Percentiles rank a stretch among this genome's conserved stretches.
phyloP scores from a whole-genome alignment of 768 basidiomycete genomes.

The Suillus luteus region DNA sequence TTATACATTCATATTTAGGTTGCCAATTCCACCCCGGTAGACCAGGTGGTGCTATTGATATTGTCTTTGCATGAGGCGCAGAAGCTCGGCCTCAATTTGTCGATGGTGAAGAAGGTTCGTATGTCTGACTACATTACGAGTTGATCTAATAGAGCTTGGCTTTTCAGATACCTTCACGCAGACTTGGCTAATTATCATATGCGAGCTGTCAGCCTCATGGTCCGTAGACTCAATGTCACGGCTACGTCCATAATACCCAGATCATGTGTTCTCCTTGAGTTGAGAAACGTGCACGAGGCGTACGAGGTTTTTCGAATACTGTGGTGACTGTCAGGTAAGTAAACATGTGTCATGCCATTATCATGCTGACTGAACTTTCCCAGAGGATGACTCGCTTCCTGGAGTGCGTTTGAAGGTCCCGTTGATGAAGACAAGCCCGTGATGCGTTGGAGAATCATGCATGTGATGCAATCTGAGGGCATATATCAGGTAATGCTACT shows the following conservation, averaged over 20 bases:
- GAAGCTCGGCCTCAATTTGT: conserved; percentile 53
- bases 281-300: conserved; percentile 49
- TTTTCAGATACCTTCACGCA: conserved; percentile 73
- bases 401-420: conserved; percentile 85
- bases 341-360: not conserved
- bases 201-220: conserved; percentile 83
- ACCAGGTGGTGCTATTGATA: conserved; percentile 60
- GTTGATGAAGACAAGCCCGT: conserved; percentile 77
- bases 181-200: conserved; percentile 73
- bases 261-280: conserved; percentile 59
- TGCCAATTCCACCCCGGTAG: conserved; percentile 66
- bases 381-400: conserved; percentile 81
- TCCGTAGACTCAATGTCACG: conserved; percentile 57
- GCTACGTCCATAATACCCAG: conserved; percentile 67
- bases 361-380: conserved; percentile 10
- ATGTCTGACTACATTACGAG: not conserved
- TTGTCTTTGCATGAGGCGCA: conserved; percentile 55
- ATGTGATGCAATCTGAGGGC: conserved; percentile 93
- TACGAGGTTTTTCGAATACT: conserved; percentile 91
- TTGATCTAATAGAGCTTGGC: conserved; percentile 26
- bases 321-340: conserved; percentile 84
- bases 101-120: conserved; percentile 54
- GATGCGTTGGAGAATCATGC: conserved; percentile 92
- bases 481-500: conserved; percentile 67
- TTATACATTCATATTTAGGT: conserved; percentile 39